Evolutionary conservation across 805 yeast species (phyloP).

Genomic region (Monosporozyma aquatica): DNA sequence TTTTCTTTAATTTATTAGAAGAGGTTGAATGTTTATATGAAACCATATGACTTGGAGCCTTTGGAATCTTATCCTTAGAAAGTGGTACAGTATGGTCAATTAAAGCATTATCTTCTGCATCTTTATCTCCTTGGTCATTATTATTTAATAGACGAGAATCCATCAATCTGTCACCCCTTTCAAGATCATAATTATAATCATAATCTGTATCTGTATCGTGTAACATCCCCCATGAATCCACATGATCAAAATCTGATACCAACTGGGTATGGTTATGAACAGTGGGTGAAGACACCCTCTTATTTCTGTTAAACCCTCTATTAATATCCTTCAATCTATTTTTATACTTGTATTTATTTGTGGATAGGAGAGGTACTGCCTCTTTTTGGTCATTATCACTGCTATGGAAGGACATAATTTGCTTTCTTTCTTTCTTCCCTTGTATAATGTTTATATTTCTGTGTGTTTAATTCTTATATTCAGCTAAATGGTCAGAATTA

Average conservation of each 20-base stretch:
- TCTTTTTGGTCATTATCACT: not conserved
- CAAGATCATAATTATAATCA: slow-evolving; percentile 11
- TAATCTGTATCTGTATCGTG: slow-evolving; percentile 22
- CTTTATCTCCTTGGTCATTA: slow-evolving; percentile 1
- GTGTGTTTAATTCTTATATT: too few relatives aligned
- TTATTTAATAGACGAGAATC: slow-evolving; percentile 1
- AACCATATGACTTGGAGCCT: slow-evolving; percentile 1
- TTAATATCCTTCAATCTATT: not conserved
- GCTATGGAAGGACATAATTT: slow-evolving; percentile 1
- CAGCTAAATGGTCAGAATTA: too few relatives aligned
- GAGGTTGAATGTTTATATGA: slow-evolving; percentile 1
- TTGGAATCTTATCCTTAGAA: not conserved
- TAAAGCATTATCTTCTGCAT: slow-evolving; percentile 11
- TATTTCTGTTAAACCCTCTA: not conserved
- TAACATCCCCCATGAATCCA: slow-evolving; percentile 28
- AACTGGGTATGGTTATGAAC: not conserved
- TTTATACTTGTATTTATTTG: slow-evolving; percentile 1
- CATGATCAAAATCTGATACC: slow-evolving; percentile 26
- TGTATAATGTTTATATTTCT: too few relatives aligned
- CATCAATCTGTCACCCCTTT: slow-evolving; percentile 7
- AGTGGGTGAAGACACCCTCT: slow-evolving; percentile 3
- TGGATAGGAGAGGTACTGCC: not conserved
- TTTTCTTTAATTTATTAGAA: slow-evolving; percentile 1
- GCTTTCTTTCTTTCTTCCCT: too few relatives aligned
- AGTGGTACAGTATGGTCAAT: slow-evolving; percentile 16